Evolutionary conservation across 306 rosid genomes (phyloP).

Genomic region (Alnus rubra): DNA sequence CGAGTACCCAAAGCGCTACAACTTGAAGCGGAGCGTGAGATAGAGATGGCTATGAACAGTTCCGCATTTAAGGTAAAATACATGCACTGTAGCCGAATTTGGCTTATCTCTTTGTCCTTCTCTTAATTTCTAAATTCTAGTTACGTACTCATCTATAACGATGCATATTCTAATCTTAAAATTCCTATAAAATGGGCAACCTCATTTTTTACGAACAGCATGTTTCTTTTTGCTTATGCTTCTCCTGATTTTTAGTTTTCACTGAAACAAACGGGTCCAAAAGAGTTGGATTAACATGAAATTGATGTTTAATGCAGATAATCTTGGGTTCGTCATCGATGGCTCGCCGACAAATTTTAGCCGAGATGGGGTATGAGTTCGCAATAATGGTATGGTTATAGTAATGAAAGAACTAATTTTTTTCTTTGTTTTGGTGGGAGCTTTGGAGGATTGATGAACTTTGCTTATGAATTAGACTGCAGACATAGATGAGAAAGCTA

Average conservation of each 20-base stretch:
- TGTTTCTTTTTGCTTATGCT: background rate
- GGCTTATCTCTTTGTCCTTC: background rate
- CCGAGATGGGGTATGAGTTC: conserved; percentile 87
- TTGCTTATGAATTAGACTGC: conserved; percentile 56
- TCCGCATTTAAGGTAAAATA: background rate
- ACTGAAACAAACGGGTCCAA: background rate
- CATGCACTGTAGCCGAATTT: background rate
- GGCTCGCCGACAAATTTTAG: conserved; percentile 74
- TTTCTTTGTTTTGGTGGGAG: conserved; percentile 18
- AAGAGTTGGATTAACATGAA: no score
- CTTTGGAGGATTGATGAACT: conserved; percentile 16
- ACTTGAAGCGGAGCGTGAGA: background rate
- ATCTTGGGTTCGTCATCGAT: conserved; percentile 85
- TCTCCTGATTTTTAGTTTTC: background rate
- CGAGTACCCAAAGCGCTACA: no score
- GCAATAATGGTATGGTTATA: conserved; percentile 53
- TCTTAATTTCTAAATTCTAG: background rate
- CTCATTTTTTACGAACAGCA: background rate
- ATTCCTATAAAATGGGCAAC: background rate
- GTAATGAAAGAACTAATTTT: background rate
- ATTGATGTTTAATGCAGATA: conserved; percentile 41
- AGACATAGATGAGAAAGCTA: conserved; percentile 79
- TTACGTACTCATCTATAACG: background rate
- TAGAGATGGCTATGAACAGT: background rate
- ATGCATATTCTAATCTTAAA: background rate